Percentiles rank a stretch among this genome's conserved stretches.
Evolutionary conservation across 257 asterid genomes (phyloP).

Genomic region (Euphrasia confusa): DNA sequence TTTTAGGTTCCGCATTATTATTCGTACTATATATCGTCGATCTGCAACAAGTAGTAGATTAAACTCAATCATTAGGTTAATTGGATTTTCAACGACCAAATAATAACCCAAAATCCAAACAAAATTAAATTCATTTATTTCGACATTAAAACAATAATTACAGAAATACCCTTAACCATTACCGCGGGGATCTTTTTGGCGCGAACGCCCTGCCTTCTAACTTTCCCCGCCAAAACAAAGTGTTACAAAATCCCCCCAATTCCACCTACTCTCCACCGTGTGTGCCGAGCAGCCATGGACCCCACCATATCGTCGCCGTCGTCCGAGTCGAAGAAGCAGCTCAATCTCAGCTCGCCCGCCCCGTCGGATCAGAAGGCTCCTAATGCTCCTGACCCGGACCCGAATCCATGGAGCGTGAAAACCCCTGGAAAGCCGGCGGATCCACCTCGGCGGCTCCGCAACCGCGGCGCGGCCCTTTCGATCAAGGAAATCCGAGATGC

Average conservation of each 20-base stretch:
- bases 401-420: constrained; percentile 40
- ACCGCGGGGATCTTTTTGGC: constrained; percentile 40
- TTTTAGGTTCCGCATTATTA: too few relatives aligned
- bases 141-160: constrained; percentile 2
- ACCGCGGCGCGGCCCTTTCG: constrained; percentile 49
- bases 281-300: constrained; percentile 41
- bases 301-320: constrained; percentile 26
- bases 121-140: too few relatives aligned
- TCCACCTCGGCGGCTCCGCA: constrained; percentile 49
- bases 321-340: constrained; percentile 46
- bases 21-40: too few relatives aligned
- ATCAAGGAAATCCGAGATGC: constrained; percentile 57
- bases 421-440: constrained; percentile 65
- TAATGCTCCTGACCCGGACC: constrained; percentile 26
- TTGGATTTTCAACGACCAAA: too few relatives aligned
- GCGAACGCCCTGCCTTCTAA: constrained; percentile 48
- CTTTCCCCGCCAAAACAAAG: constrained; percentile 45
- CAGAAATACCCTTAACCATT: constrained; percentile 29
- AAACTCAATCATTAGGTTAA: too few relatives aligned
- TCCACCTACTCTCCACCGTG: background rate
- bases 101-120: too few relatives aligned
- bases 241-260: constrained; percentile 18
- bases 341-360: constrained; percentile 31
- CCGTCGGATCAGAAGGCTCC: constrained; percentile 27
- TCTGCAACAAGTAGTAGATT: too few relatives aligned